Evolutionary conservation across 257 asterid genomes (phyloP), one percentile per base, ranked within the genome.

Genomic region (Paraleonurus japonicus): DNA sequence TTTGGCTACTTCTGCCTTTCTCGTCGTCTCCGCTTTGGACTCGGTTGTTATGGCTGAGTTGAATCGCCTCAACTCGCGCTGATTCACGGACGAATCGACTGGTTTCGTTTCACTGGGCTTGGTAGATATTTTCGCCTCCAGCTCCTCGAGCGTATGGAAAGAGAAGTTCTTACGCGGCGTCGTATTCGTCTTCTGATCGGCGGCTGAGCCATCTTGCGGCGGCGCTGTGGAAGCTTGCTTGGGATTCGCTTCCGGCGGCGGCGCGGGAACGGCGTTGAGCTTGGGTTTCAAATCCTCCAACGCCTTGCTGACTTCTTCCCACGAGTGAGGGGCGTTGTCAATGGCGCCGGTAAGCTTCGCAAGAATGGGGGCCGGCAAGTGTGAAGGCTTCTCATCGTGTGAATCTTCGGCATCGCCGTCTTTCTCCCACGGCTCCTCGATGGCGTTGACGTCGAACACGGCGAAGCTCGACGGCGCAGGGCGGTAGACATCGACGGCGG

Each of bases 231-330:
- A 15, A 41, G 65, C 37, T 43, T 55, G 5, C 22, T 69, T 53
- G 12, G 13, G 50, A 11, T 24, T 23, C 1, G 62, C 8, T 4
- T 55, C 71, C 11, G 76, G 75, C 43, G 55, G 66, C 54, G 30
- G 78, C 35, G 70, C 37, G 37, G 62, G 17, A 15, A 24, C 24
- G 78, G 85, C 24, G 69, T 67, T 30, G 76, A 79, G 73, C 30
- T 80, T 66, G n/a, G 98, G 89, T 32, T 88, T 93, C 54, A 93
- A 76, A 43, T 85, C 90, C 63, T 90, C 94, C 48, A 93, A 50
- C 1, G 86, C 90, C 67, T 90, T 90, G 89, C 97, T 90, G 58
- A 93, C 95, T 64, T 93, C 97, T 47, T 89, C 94, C 98, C 98
- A 93, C 3, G 97, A 65, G 27, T 85, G 87, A 19, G 97, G 94